Percentiles rank a stretch among this genome's conserved stretches.
Evolutionary conservation across 75 land plant genomes (phyloP).

Genomic region (Pinus tabuliformis): DNA sequence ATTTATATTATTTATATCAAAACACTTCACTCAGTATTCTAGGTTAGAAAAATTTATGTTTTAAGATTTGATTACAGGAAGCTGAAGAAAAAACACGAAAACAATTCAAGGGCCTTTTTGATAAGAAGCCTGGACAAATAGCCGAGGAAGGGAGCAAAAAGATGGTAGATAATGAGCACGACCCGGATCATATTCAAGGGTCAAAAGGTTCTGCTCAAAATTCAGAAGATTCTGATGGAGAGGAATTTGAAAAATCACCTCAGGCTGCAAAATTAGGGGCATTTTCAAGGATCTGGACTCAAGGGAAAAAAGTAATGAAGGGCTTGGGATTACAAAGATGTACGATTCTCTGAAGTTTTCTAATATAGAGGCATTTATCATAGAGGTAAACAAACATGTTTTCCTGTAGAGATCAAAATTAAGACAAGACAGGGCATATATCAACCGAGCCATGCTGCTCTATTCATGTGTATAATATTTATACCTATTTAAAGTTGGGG

Average conservation of each 20-base stretch:
- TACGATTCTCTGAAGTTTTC: slow-evolving; percentile 5
- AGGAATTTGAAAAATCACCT: background rate
- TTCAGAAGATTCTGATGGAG: background rate
- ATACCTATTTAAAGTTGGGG: background rate
- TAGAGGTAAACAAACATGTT: background rate
- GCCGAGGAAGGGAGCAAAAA: slow-evolving; percentile 34
- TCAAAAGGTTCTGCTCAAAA: background rate
- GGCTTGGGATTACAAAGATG: slow-evolving; percentile 1
- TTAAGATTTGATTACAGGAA: slow-evolving; percentile 45
- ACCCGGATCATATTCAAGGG: background rate
- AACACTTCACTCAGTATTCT: background rate
- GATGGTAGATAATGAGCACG: slow-evolving; percentile 5
- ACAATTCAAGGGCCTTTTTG: slow-evolving; percentile 96
- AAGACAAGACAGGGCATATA: too few species aligned
- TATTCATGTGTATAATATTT: background rate
- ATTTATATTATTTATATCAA: background rate
- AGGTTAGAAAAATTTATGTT: background rate
- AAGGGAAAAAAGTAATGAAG: background rate
- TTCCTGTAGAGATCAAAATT: background rate
- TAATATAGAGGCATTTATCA: background rate
- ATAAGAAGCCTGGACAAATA: slow-evolving; percentile 94
- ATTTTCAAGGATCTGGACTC: background rate
- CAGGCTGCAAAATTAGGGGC: background rate
- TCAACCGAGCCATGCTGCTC: background rate
- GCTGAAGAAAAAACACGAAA: slow-evolving; percentile 53